Conservation (phyloP, 495 filamentous ascomycete genomes). For the Lepraria neglecta region DNA sequence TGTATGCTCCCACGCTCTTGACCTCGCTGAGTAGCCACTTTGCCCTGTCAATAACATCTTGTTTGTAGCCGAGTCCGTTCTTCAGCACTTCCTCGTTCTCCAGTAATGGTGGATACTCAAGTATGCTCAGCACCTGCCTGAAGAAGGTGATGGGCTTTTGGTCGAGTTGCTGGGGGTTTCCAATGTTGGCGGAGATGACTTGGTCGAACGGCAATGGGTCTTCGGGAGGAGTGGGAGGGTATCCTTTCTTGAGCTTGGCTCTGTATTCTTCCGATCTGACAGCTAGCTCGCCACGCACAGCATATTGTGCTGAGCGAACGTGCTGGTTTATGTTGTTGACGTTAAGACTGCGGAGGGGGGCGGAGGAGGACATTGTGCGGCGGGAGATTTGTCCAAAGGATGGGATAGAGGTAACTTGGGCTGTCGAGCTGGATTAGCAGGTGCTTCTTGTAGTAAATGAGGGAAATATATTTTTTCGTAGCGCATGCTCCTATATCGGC, state of each 20-base stretch:
- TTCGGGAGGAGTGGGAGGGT: constrained; percentile 31
- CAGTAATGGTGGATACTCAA: constrained; percentile 82
- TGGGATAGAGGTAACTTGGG: neutral
- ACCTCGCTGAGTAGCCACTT: constrained; percentile 70
- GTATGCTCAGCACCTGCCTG: constrained; percentile 88
- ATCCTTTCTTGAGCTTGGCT: constrained; percentile 52
- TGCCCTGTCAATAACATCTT: constrained; percentile 81
- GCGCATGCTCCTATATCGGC: constrained; percentile 11
- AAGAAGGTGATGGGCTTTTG: constrained; percentile 99
- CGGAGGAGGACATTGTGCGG: constrained; percentile 54
- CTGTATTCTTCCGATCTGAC: constrained; percentile 85
- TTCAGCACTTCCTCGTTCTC: constrained; percentile 67
- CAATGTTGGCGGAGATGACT: constrained; percentile 95
- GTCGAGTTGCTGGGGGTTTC: constrained; percentile 96
- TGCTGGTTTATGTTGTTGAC: constrained; percentile 88
- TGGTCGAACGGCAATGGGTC: constrained; percentile 74
- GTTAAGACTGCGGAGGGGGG: constrained; percentile 55
- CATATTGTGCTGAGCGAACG: constrained; percentile 81
- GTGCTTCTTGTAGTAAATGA: neutral
- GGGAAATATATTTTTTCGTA: constrained; percentile 3
- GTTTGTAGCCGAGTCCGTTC: constrained; percentile 66
- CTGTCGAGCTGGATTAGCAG: constrained; percentile 1
- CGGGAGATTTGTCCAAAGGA: neutral
- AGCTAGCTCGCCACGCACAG: constrained; percentile 91
- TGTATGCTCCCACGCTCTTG: constrained; percentile 92